Conservation (phyloP, 805 yeast species). For the Schwanniomyces polymorphus region DNA sequence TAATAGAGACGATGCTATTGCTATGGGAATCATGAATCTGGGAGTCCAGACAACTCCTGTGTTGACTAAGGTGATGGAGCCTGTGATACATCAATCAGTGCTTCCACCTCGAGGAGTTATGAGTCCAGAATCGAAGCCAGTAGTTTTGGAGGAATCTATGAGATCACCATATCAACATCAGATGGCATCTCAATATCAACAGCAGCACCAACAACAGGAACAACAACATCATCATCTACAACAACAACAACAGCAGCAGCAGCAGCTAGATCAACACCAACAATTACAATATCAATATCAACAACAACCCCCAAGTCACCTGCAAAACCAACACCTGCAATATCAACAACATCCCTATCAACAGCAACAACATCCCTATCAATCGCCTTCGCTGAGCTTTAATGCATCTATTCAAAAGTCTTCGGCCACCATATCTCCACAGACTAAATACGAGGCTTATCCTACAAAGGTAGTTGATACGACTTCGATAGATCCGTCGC, state of each 20-base stretch:
- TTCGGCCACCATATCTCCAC: neutral
- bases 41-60: constrained; percentile 2
- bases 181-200: neutral
- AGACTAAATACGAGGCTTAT: neutral
- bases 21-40: constrained; percentile 6
- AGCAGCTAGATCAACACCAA: neutral
- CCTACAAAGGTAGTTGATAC: neutral
- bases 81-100: neutral
- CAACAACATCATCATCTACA: no score
- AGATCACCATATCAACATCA: neutral
- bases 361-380: neutral
- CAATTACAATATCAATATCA: no score
- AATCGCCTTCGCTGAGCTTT: neutral
- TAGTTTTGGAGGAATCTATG: neutral
- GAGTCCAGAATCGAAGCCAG: neutral
- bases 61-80: neutral
- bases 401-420: neutral
- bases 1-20: constrained; percentile 10
- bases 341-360: neutral
- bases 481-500: constrained; percentile 7
- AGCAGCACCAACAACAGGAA: neutral
- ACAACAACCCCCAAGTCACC: no score
- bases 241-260: neutral
- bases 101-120: neutral
- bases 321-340: neutral